These are phyloP conservation scores for Starmerella asiatica DNA, from an alignment of 805 yeast species.

Conservation along the genomic window DNA sequence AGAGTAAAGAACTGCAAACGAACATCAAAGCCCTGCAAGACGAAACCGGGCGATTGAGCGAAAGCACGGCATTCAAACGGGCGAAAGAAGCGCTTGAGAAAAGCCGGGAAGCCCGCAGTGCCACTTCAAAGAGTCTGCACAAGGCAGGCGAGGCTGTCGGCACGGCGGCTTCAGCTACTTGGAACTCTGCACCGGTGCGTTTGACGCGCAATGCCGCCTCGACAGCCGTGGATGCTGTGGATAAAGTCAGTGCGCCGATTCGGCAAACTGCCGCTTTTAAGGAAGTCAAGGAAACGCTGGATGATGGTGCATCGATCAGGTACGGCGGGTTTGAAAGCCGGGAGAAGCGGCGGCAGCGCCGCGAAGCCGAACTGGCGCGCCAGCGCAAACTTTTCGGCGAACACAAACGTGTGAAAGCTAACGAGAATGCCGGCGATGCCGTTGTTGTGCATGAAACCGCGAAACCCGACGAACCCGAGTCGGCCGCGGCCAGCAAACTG, in stretches of 20 bases:
- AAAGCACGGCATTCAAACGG: constrained; percentile 79
- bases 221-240: constrained; percentile 70
- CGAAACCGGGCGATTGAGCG: constrained; percentile 88
- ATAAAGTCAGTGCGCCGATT: constrained; percentile 79
- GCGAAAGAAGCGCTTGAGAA: constrained; percentile 85
- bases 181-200: constrained; percentile 91
- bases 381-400: constrained; percentile 38
- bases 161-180: constrained; percentile 73
- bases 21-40: constrained; percentile 90
- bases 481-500: constrained; percentile 40
- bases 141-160: constrained; percentile 94
- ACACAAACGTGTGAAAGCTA: constrained; percentile 50
- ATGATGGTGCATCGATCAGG: constrained; percentile 75
- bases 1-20: constrained; percentile 76
- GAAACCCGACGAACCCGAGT: constrained; percentile 56
- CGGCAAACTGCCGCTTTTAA: constrained; percentile 80
- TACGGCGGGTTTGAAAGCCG: constrained; percentile 88
- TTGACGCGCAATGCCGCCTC: constrained; percentile 78
- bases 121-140: constrained; percentile 57
- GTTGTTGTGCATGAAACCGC: constrained; percentile 71
- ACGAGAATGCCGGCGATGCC: constrained; percentile 58
- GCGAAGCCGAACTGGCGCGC: constrained; percentile 35
- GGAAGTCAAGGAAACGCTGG: constrained; percentile 75
- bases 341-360: constrained; percentile 62
- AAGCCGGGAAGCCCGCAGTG: constrained; percentile 61